Base-by-base conservation (phyloP, 192 early-diverging fungal species). In the Coemansia javaensis region DNA sequence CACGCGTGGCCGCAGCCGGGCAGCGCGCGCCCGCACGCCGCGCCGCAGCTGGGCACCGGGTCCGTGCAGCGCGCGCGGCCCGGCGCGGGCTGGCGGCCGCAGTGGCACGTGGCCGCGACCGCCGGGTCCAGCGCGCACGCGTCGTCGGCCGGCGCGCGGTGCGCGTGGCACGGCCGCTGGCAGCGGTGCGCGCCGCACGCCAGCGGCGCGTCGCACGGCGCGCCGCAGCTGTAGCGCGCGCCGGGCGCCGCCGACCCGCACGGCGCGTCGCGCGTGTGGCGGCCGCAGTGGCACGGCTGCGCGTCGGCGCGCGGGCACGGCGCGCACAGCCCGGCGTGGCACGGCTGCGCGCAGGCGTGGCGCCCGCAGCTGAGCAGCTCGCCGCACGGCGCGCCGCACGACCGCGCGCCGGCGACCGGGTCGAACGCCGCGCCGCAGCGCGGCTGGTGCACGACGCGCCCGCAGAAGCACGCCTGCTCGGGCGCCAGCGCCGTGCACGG, bases 401-500 rank as follows among this genome's bases (percentile, higher is more conserved):
- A 85, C 40, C 49, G 49, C 2, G 72, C 74, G 4, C 78, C 83
- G 20, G 82, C 71, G 27, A 72, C 75, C 0, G 82, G 68, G 45
- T 87, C 85, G 83, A 78, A 58, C 53, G 84, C 88, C 3, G 52
- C 47, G 24, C 79, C 79, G 70, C 93, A 98, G 39, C 87, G 77
- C 16, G 81, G 63, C 40, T 83, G 81, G 48, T 83, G 80, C 0
- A 59, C 56, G 7, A 78, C 62, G 32, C 82, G 84, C 4, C 90
- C 91, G 75, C 95, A 98, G 62, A 79, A 86, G 78, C 95, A 98
- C 15, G 66, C 64, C 44, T 82, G 80, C 17, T 80, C 62, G 4
- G 89, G 86, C 2, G 85, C 85, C 63, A 88, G 79, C 6, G 82
- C 76, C 18, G 87, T 81, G 64, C 95, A 98, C 3, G 91, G 90